Percentiles rank a stretch among this genome's conserved stretches.
Conservation (phyloP, 352 stramenopile species). For the Phytopythium vexans region DNA sequence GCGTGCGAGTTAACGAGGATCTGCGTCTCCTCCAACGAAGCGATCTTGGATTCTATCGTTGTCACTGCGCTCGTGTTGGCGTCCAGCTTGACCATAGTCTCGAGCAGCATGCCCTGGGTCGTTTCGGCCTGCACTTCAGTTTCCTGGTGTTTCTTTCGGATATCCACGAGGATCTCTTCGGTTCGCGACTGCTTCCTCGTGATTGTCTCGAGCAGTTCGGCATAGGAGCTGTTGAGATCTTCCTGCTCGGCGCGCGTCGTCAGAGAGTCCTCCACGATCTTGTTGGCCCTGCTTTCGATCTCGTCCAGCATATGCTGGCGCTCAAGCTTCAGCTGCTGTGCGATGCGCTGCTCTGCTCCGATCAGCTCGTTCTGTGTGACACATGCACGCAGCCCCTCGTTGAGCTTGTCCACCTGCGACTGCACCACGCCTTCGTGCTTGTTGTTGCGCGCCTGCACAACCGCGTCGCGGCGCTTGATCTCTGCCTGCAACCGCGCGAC, state of each 20-base stretch:
- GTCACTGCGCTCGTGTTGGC: conserved; percentile 31
- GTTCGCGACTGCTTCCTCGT: conserved; percentile 42
- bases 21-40: conserved; percentile 60
- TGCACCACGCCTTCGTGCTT: conserved; percentile 76
- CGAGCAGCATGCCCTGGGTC: conserved; percentile 43
- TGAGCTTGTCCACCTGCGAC: conserved; percentile 74
- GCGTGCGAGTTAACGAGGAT: conserved; percentile 33
- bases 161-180: conserved; percentile 60
- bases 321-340: conserved; percentile 71
- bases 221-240: conserved; percentile 77
- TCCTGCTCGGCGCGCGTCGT: conserved; percentile 65
- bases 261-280: conserved; percentile 63
- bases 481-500: conserved; percentile 67
- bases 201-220: conserved; percentile 57
- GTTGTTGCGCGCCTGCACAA: conserved; percentile 72
- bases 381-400: conserved; percentile 64
- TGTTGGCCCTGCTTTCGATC: conserved; percentile 57
- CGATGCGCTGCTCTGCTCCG: conserved; percentile 65
- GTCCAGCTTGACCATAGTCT: conserved; percentile 51
- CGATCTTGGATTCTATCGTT: conserved; percentile 50
- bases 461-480: conserved; percentile 77
- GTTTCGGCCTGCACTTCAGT: conserved; percentile 29
- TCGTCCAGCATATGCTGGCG: conserved; percentile 54
- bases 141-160: conserved; percentile 44
- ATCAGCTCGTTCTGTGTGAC: conserved; percentile 82